Base-by-base conservation (phyloP, 2,329 filamentous ascomycete genomes). In the Neocucurbitaria cava region DNA sequence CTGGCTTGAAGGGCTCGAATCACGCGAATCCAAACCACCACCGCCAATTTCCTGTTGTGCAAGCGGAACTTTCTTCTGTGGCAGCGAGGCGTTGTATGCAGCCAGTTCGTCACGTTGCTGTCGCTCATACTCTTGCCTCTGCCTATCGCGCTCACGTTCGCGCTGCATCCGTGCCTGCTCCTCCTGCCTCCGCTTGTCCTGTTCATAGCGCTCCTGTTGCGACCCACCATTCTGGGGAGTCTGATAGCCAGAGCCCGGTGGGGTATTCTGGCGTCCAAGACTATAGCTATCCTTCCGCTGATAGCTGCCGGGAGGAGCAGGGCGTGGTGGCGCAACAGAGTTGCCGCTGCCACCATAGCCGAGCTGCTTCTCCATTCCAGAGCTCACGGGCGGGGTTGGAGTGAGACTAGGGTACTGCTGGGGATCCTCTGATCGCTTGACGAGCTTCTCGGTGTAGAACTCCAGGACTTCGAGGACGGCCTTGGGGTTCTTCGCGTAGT, bases 401-500 rank as follows among this genome's bases (percentile, higher is more conserved):
- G 87, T 88, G 47, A 89, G 79, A 67, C 85, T 88, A 23, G 88
- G 79, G 70, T 88, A 92, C 66, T 85, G 83, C 62, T 85, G 83
- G 9, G 88, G 88, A 69, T 92, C 87, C 52, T 92, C 87, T 46
- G 85, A 83, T 58, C 89, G 83, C 79, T 92, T 92, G 59, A 89
- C 89, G 43, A 93, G 76, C 70, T 82, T 89, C 75, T 92, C 90
- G 1, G 90, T 91, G 78, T 93, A 94, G 78, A 94, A 94, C 73
- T 93, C 89, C 17, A 94, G 80, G 40, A 92, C 90, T 72, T 94
- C 90, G 50, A 92, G 88, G 23, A 83, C 81, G 26, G 80, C 81
- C 59, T 82, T 80, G 5, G 95, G 95, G 71, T 99, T 97, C 72
- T 95, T 93, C 78, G 96, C 92, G 77, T 98, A 98, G 75, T 99